A percentile compares a stretch with the other conserved stretches of the same genome.
phyloP scores from a whole-genome alignment of 208 protist species.

The Crithidia thermophila region DNA sequence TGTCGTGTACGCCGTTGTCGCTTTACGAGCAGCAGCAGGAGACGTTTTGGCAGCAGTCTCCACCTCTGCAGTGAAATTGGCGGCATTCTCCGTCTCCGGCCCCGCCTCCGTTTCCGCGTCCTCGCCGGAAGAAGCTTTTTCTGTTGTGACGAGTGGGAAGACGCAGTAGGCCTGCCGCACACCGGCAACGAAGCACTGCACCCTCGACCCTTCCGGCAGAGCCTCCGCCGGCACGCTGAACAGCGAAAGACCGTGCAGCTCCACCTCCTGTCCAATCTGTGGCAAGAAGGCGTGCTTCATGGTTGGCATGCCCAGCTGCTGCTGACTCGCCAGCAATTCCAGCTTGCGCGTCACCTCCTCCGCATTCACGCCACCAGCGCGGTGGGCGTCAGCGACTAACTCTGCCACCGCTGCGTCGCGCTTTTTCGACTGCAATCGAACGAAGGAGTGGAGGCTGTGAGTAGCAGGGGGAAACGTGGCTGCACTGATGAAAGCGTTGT shows the following conservation, averaged over 20 bases:
- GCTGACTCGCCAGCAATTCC: constrained; percentile 26
- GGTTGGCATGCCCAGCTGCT: constrained; percentile 70
- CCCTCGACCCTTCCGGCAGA: constrained; percentile 14
- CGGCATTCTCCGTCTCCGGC: background rate
- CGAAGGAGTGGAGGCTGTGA: constrained; percentile 34
- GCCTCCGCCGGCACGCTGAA: constrained; percentile 39
- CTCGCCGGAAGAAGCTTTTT: background rate
- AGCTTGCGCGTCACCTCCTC: constrained; percentile 1
- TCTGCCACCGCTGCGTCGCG: constrained; percentile 14
- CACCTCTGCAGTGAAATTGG: too few species aligned
- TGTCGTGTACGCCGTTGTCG: constrained; percentile 23
- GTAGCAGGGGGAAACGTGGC: constrained; percentile 15
- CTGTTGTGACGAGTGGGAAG: constrained; percentile 18
- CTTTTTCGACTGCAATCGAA: constrained; percentile 30
- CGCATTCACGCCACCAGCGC: background rate
- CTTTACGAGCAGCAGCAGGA: too few species aligned
- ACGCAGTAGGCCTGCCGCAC: constrained; percentile 57
- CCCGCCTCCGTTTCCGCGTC: background rate
- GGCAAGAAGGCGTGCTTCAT: constrained; percentile 56
- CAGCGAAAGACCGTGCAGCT: constrained; percentile 60
- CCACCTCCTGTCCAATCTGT: constrained; percentile 49
- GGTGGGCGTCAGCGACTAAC: constrained; percentile 4
- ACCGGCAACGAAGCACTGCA: constrained; percentile 49
- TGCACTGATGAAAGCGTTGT: background rate
- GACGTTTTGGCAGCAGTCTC: too few species aligned